phyloP scores from a whole-genome alignment of 768 basidiomycete species.

The Lactarius vividus region DNA sequence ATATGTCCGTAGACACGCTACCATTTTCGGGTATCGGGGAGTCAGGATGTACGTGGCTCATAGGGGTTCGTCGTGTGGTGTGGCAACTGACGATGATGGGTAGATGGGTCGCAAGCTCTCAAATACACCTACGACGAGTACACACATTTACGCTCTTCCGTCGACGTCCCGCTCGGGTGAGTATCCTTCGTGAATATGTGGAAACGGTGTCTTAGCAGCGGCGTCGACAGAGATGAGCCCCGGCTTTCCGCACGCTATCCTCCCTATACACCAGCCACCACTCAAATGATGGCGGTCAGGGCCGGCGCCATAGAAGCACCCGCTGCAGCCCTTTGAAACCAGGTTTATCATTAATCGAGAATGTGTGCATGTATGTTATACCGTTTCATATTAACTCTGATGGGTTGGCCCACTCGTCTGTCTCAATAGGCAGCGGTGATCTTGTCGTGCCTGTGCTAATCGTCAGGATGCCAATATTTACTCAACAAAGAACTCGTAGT shows the following conservation, averaged over 20 bases:
- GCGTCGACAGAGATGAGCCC: slow-evolving; percentile 44
- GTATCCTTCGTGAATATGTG: slow-evolving; percentile 26
- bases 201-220: background rate
- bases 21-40: slow-evolving; percentile 34
- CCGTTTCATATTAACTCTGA: background rate
- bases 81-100: background rate
- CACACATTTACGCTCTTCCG: slow-evolving; percentile 45
- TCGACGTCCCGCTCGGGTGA: slow-evolving; percentile 60
- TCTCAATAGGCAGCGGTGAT: background rate
- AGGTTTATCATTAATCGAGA: background rate
- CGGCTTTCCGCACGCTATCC: slow-evolving; percentile 55
- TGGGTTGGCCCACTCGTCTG: background rate
- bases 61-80: background rate
- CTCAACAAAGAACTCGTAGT: background rate
- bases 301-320: slow-evolving; percentile 9
- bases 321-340: background rate
- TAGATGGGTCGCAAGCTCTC: slow-evolving; percentile 33
- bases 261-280: slow-evolving; percentile 49
- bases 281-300: background rate
- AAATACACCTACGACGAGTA: slow-evolving; percentile 41
- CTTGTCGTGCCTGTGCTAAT: background rate
- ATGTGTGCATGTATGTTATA: background rate
- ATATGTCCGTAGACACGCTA: slow-evolving; percentile 25
- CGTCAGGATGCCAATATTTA: background rate
- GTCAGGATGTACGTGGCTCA: slow-evolving; percentile 34